Conservation (phyloP, 805 yeast species). For the Starmerella davenportii region DNA sequence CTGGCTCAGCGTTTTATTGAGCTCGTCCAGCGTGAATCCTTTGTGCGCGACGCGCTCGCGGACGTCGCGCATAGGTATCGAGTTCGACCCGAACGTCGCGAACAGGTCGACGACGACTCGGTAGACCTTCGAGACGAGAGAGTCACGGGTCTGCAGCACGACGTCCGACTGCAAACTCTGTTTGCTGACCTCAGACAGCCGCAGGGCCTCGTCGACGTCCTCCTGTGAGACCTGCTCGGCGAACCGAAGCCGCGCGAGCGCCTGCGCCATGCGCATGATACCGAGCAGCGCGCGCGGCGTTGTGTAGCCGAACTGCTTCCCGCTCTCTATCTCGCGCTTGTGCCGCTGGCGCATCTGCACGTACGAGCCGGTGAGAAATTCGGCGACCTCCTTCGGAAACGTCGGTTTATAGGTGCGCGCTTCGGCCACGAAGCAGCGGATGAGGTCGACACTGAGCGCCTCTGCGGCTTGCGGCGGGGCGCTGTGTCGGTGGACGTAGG, state of each 20-base stretch:
- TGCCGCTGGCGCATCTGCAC: conserved; percentile 87
- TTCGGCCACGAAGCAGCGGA: conserved; percentile 72
- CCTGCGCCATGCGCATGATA: conserved; percentile 82
- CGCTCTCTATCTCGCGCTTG: conserved; percentile 41
- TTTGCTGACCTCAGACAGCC: conserved; percentile 74
- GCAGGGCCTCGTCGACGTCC: conserved; percentile 90
- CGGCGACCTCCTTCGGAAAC: conserved; percentile 67
- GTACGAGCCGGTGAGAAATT: conserved; percentile 68
- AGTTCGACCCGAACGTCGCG: conserved; percentile 19
- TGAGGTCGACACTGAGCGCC: conserved; percentile 60
- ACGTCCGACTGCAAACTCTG: conserved; percentile 43
- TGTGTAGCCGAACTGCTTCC: conserved; percentile 67
- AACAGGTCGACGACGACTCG: conserved; percentile 44
- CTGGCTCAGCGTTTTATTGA: conserved; percentile 56
- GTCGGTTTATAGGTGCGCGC: conserved; percentile 77
- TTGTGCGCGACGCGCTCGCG: conserved; percentile 51
- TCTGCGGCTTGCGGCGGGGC: conserved; percentile 56
- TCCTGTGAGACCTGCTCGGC: conserved; percentile 47
- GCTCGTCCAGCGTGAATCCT: conserved; percentile 69
- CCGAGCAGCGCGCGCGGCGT: conserved; percentile 92
- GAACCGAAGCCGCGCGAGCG: conserved; percentile 77
- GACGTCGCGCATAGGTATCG: conserved; percentile 32
- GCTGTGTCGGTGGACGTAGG: conserved; percentile 88
- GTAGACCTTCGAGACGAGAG: conserved; percentile 51
- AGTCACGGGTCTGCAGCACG: conserved; percentile 26